phyloP scores from a whole-genome alignment of 2,329 filamentous ascomycete genomes.

The Talaromyces verruculosus region DNA sequence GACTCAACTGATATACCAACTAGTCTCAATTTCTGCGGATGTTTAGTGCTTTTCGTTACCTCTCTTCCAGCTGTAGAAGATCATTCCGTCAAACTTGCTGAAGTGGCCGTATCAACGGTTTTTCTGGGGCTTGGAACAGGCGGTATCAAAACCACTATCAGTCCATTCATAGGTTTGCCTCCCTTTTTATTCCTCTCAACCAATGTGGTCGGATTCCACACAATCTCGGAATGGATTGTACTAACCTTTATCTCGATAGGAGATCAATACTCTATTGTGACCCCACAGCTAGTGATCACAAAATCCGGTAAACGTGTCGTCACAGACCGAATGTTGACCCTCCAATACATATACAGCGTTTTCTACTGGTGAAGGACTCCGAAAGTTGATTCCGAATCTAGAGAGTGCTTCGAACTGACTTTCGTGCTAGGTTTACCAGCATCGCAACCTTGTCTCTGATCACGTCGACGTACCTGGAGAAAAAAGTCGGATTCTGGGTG shows the following conservation, averaged over 20 bases:
- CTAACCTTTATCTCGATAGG: constrained; percentile 24
- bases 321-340: constrained; percentile 34
- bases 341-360: constrained; percentile 42
- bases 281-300: constrained; percentile 26
- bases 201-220: background rate
- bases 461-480: constrained; percentile 25
- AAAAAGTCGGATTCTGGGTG: constrained; percentile 25
- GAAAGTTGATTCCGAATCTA: background rate
- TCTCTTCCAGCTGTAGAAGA: constrained; percentile 28
- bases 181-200: background rate
- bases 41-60: constrained; percentile 28
- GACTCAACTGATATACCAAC: too few relatives aligned
- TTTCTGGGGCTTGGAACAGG: constrained; percentile 43
- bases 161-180: constrained; percentile 35
- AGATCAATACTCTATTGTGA: constrained; percentile 35
- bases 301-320: constrained; percentile 37
- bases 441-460: constrained; percentile 22
- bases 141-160: constrained; percentile 37
- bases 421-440: constrained; percentile 23
- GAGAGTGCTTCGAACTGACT: background rate
- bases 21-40: constrained; percentile 25
- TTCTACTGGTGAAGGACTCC: constrained; percentile 37
- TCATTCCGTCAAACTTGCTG: constrained; percentile 24
- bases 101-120: constrained; percentile 34
- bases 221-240: background rate